These are phyloP conservation scores for Starmera dryadoides DNA, from an alignment of 805 yeast species.

Conservation along the genomic window DNA sequence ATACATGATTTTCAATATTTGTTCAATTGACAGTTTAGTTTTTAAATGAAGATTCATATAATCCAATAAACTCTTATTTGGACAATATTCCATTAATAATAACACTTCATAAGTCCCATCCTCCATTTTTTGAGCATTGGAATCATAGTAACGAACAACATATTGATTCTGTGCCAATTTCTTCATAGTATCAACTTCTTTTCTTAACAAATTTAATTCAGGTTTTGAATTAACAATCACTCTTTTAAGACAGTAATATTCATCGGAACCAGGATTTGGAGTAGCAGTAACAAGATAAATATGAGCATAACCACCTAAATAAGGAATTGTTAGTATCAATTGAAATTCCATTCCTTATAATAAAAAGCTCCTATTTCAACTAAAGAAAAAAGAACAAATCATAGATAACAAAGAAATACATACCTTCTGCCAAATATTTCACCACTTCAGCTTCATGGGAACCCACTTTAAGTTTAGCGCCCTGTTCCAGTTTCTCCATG, in stretches of 20 bases:
- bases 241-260: conserved; percentile 61
- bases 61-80: conserved; percentile 79
- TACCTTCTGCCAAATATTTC: conserved; percentile 57
- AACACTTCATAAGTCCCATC: conserved; percentile 72
- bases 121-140: conserved; percentile 59
- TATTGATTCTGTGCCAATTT: conserved; percentile 45
- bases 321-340: background rate
- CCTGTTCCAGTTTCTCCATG: conserved; percentile 30
- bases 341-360: background rate
- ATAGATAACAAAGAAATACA: conserved; percentile 7
- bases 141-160: conserved; percentile 66
- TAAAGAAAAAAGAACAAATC: background rate
- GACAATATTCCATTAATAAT: conserved; percentile 88
- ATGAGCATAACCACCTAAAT: conserved; percentile 68
- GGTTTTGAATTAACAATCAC: conserved; percentile 67
- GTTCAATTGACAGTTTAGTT: conserved; percentile 68
- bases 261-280: conserved; percentile 37
- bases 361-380: background rate
- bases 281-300: conserved; percentile 58
- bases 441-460: conserved; percentile 47
- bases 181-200: conserved; percentile 77
- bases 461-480: conserved; percentile 55
- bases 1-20: conserved; percentile 75
- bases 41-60: conserved; percentile 83
- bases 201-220: conserved; percentile 57